phyloP scores from a whole-genome alignment of 2,329 filamentous ascomycete genomes.

The Stenocarpella maydis region DNA sequence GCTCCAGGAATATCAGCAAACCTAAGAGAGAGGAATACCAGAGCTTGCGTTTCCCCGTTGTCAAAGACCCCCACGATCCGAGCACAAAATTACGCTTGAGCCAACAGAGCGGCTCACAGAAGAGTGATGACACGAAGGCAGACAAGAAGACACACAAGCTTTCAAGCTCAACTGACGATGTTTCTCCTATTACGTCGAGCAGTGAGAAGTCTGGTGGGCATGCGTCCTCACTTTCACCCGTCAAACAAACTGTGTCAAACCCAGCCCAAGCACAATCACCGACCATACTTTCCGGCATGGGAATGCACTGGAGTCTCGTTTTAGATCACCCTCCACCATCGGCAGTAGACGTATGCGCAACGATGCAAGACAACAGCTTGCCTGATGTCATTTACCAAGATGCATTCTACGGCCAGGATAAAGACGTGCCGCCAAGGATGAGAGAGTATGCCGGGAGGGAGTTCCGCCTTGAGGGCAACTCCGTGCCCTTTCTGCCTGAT shows the following conservation, averaged over 20 bases:
- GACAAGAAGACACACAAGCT: slow-evolving; percentile 46
- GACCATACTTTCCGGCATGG: background rate
- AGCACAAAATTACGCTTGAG: slow-evolving; percentile 71
- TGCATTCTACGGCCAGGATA: slow-evolving; percentile 84
- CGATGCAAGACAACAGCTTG: slow-evolving; percentile 63
- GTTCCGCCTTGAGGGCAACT: slow-evolving; percentile 79
- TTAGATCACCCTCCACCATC: slow-evolving; percentile 46
- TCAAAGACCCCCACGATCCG: slow-evolving; percentile 77
- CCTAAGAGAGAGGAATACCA: slow-evolving; percentile 50
- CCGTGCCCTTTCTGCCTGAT: slow-evolving; percentile 78
- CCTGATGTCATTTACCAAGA: slow-evolving; percentile 83
- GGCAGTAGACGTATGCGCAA: slow-evolving; percentile 57
- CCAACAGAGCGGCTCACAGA: slow-evolving; percentile 67
- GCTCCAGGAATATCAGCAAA: slow-evolving; percentile 43
- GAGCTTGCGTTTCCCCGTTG: slow-evolving; percentile 72
- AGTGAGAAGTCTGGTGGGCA: background rate
- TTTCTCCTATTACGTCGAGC: slow-evolving; percentile 12
- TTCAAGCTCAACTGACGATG: slow-evolving; percentile 25
- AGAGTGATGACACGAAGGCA: slow-evolving; percentile 51
- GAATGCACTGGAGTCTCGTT: slow-evolving; percentile 41
- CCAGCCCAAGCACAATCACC: background rate
- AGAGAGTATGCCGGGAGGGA: slow-evolving; percentile 89
- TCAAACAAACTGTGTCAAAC: background rate
- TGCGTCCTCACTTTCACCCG: background rate
- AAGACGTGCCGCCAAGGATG: slow-evolving; percentile 78